phyloP scores from a whole-genome alignment of 257 asterid genomes.

The Plectranthus barbatus region DNA sequence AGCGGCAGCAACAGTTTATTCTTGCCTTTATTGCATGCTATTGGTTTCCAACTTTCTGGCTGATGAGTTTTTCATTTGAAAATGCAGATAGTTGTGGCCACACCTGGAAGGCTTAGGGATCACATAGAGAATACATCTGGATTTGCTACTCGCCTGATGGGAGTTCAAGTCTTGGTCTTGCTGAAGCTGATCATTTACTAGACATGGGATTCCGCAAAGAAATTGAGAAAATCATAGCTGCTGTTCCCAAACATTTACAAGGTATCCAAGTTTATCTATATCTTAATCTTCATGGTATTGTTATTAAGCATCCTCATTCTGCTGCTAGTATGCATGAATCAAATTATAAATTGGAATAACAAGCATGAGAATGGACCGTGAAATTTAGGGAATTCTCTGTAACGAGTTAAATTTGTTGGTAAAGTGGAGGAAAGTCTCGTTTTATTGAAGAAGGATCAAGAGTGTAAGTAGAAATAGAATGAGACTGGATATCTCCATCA shows the following conservation, averaged over 20 bases:
- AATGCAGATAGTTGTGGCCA: slow-evolving; percentile 90
- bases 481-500: too few species aligned
- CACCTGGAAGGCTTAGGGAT: slow-evolving; percentile 96
- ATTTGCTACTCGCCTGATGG: slow-evolving; percentile 90
- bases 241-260: slow-evolving; percentile 90
- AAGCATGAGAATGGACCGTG: background rate
- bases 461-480: background rate
- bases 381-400: background rate
- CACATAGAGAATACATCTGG: slow-evolving; percentile 94
- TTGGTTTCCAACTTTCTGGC: background rate
- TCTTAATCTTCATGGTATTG: background rate
- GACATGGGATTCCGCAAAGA: slow-evolving; percentile 98
- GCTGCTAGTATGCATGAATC: background rate
- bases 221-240: slow-evolving; percentile 78
- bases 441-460: background rate
- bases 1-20: too few species aligned
- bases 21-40: too few species aligned
- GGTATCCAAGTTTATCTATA: slow-evolving; percentile 29
- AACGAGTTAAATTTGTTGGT: background rate
- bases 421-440: background rate
- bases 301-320: background rate
- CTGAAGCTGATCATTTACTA: slow-evolving; percentile 94
- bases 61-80: slow-evolving; percentile 1
- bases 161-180: slow-evolving; percentile 90
- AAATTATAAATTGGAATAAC: background rate